Evolutionary conservation across 306 rosid genomes (phyloP).

Genomic region (Lathyrus aphaca): DNA sequence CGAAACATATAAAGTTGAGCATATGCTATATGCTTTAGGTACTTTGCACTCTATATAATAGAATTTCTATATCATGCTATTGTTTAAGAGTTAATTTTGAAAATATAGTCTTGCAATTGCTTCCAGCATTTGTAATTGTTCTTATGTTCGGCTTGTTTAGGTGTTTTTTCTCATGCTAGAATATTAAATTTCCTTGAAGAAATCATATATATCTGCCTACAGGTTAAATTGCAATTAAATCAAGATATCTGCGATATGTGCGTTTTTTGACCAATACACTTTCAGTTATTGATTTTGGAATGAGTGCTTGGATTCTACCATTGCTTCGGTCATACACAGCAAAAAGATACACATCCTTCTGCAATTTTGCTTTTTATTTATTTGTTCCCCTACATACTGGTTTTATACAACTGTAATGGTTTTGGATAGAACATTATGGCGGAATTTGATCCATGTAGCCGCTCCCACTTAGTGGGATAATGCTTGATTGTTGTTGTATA

Average conservation of each 20-base stretch:
- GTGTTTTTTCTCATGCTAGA: constrained; percentile 8
- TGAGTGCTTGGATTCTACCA: constrained; percentile 5
- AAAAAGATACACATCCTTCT: constrained; percentile 2
- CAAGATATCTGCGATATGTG: background rate
- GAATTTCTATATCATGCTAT: constrained; percentile 13
- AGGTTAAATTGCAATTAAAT: background rate
- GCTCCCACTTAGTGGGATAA: too few relatives aligned
- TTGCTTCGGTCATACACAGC: background rate
- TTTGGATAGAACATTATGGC: too few relatives aligned
- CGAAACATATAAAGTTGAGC: background rate
- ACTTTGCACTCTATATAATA: constrained; percentile 24
- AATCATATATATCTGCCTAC: constrained; percentile 1
- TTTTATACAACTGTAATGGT: background rate
- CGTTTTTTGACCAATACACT: background rate
- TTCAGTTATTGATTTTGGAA: background rate
- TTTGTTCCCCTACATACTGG: background rate
- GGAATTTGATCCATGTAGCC: too few relatives aligned
- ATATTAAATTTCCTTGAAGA: constrained; percentile 32
- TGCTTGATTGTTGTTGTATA: background rate
- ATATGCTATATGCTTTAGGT: constrained; percentile 2
- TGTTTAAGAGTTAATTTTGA: constrained; percentile 31
- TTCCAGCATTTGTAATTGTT: constrained; percentile 12
- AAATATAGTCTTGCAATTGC: background rate
- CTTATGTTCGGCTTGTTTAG: constrained; percentile 7
- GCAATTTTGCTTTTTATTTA: background rate